Evolutionary conservation across 1,284 basidiomycete genomes (phyloP).

Genomic region (Leccinum variabile): DNA sequence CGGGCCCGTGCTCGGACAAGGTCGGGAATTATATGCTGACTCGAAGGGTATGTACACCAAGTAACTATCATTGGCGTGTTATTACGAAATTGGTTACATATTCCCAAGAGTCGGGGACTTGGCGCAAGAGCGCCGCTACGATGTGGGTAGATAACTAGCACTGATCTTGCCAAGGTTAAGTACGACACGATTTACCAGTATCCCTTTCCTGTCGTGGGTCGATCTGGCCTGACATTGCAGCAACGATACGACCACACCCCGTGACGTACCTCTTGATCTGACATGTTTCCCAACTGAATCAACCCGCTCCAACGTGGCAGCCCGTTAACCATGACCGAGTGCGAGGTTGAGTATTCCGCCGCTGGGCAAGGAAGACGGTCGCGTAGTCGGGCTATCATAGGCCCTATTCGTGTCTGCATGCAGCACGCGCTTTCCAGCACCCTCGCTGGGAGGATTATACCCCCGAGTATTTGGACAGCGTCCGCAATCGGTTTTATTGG

Average conservation of each 20-base stretch:
- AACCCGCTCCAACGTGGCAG: constrained; percentile 47
- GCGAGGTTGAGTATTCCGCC: constrained; percentile 45
- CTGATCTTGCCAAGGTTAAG: constrained; percentile 29
- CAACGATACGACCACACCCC: constrained; percentile 53
- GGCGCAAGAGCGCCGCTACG: too few species aligned
- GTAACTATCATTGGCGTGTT: too few species aligned
- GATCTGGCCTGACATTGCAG: constrained; percentile 46
- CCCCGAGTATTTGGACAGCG: constrained; percentile 48
- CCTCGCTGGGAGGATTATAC: constrained; percentile 69
- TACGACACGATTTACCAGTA: constrained; percentile 55
- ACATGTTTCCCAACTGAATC: constrained; percentile 66
- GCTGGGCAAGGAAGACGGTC: constrained; percentile 54
- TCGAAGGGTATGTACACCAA: too few species aligned
- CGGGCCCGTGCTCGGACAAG: too few species aligned
- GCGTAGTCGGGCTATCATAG: constrained; percentile 51
- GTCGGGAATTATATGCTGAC: too few species aligned
- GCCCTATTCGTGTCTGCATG: constrained; percentile 61
- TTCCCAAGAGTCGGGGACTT: too few species aligned
- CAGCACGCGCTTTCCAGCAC: constrained; percentile 46
- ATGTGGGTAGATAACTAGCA: not conserved
- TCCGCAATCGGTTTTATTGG: constrained; percentile 54
- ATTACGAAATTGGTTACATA: too few species aligned
- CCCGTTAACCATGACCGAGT: constrained; percentile 52
- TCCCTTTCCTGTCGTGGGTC: constrained; percentile 54
- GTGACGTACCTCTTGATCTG: constrained; percentile 54